A percentile compares a stretch with the other conserved stretches of the same genome.
phyloP scores from a whole-genome alignment of 768 basidiomycete species.

The Leccinum sublutescens region DNA sequence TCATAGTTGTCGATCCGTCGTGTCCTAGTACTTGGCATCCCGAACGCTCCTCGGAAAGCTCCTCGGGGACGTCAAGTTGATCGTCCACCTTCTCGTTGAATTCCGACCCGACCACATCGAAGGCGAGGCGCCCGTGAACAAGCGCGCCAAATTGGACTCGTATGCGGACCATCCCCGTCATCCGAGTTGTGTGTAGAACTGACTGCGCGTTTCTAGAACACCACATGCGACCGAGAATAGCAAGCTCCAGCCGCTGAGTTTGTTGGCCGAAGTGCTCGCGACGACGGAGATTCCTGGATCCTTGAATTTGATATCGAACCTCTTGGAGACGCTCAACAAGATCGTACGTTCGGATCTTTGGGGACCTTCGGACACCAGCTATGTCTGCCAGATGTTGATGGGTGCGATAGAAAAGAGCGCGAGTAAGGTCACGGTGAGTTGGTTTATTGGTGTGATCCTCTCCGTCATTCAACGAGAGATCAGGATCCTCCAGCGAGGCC shows the following conservation, averaged over 20 bases:
- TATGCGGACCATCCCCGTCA: conserved; percentile 40
- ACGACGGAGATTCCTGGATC: conserved; percentile 66
- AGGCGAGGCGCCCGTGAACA: conserved; percentile 49
- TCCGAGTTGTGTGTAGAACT: not conserved
- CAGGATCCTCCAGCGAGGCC: conserved; percentile 58
- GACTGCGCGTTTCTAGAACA: conserved; percentile 3
- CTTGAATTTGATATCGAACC: conserved; percentile 62
- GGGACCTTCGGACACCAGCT: conserved; percentile 65
- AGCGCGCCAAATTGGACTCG: conserved; percentile 63
- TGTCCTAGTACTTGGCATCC: conserved; percentile 41
- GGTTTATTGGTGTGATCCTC: not conserved
- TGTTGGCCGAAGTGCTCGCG: conserved; percentile 70
- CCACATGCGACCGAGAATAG: conserved; percentile 35
- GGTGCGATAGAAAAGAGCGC: conserved; percentile 72
- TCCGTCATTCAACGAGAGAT: not conserved
- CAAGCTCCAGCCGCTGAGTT: conserved; percentile 46
- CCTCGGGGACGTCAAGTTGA: conserved; percentile 50
- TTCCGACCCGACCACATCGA: conserved; percentile 47
- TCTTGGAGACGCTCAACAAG: conserved; percentile 71
- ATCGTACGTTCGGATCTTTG: conserved; percentile 56
- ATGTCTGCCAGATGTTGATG: conserved; percentile 82
- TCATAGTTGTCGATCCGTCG: not conserved
- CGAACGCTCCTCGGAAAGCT: conserved; percentile 50
- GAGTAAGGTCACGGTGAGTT: conserved; percentile 51
- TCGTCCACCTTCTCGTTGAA: conserved; percentile 48